Evolutionary conservation across 2,329 filamentous ascomycete genomes (phyloP), one percentile per base, ranked within the genome.

Genomic region (Claviceps citrina): DNA sequence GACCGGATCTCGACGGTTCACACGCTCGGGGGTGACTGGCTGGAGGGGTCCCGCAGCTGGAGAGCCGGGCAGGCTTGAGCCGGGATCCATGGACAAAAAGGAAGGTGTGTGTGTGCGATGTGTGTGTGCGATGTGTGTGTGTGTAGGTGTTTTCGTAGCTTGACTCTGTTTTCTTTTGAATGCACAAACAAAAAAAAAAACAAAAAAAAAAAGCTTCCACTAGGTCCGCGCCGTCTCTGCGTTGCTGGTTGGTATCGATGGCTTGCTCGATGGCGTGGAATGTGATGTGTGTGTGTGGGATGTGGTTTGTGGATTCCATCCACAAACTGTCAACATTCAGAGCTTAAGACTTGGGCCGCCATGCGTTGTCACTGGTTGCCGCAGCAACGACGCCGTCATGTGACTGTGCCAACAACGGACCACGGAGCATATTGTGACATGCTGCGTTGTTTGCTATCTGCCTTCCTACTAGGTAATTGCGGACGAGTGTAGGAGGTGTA

Each of bases 1-100:
- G 40, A 61, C 48, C 40, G 58, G 52, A 13, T 61, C 58, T 28
- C 59, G 54, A 40, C 58, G 55, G 53, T 81, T 79, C 43, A 72
- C 66, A 51, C 77, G 76, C 50, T 81, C 76, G 8, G 77, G 75
- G 16, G 78, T 78, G 38, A 72, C 63, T 27, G 69, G 63, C 46
- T 75, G 72, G 36, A 82, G 64, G 39, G 78, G 72, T 47, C 67
- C 66, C 44, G 65, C 67, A 30, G 49, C 49, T 20, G 72, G 66
- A 45, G 73, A 71, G 50, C 67, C 68, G 44, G 67, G 62, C 49
- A 66, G 68, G 55, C 68, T 71, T 51, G 62, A 60, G 46, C 53
- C 56, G 43, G 49, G 44, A 47, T 67, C 65, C 66, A 69, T 70
- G 34, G 42, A 44, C 32, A 28, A 38, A 12, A 10, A 3, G 16